Evolutionary conservation across 2,329 filamentous ascomycete genomes (phyloP), one percentile per base, ranked within the genome.

Genomic region (Fusarium pininemorale): DNA sequence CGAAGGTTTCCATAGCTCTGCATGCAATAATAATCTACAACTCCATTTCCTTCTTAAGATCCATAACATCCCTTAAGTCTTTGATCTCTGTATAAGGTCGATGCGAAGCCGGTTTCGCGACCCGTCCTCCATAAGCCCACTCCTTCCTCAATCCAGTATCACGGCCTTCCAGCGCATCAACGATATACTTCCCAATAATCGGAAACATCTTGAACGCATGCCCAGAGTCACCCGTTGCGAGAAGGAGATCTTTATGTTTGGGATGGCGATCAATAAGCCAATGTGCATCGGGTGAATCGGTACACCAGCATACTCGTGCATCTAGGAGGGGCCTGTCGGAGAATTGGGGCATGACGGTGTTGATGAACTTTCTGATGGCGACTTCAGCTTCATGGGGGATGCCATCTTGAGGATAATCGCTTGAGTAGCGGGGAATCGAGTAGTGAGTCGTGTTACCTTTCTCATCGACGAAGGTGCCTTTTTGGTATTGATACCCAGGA

Each of bases 131-230:
- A 18, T 66, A 67, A 24, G 44, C 51, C 64, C 64, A 67, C 4
- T 67, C 64, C 15, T 45, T 58, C 20, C 20, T 66, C 18, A 66
- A 28, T 5, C 51, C 51, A 1, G 37, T 5, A 8, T 44, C 30
- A n/a, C 7, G 24, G 6, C 64, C 51, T 15, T 67, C 64, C n/a
- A 66, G 6, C 0, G 64, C 64, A 35, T 66, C 62, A 0, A n/a
- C n/a, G 0, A 67, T 67, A 12, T 66, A 66, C 22, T 51, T 38
- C 0, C 64, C 64, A 4, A 67, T 45, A 3, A 59, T 66, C 0
- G 64, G 64, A 45, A 67, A 67, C 64, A 67, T 67, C 2, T 67
- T 67, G 6, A 67, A 67, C 0, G 64, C 64, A 4, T 67, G 64
- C 0, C 61, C 64, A 24, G 64, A 67, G 3, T 67, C 64, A 1